These are phyloP conservation scores for Triticum monococcum DNA, from an alignment of 176 grass and related monocot species.

Conservation along the genomic window DNA sequence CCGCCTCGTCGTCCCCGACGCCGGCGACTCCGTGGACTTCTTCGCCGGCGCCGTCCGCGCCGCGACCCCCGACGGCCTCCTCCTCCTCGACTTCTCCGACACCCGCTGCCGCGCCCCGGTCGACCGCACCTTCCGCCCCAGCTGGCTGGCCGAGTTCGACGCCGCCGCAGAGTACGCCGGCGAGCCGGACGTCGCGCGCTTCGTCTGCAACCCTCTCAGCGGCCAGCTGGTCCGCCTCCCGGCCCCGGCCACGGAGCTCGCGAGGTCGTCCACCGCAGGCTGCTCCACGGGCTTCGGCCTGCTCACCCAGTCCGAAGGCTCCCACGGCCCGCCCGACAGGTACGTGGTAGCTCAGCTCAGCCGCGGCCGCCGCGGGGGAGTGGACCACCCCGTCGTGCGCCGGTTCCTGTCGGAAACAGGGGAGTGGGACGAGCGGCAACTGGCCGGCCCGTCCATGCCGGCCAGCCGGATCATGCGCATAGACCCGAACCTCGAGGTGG, in stretches of 20 bases:
- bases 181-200: slow-evolving; percentile 2
- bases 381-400: not conserved
- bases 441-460: not conserved
- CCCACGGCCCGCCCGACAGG: slow-evolving; percentile 5
- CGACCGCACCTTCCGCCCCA: not conserved
- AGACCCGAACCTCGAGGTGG: not conserved
- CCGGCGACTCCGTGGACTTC: not conserved
- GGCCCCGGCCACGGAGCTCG: not conserved
- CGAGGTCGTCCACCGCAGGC: not conserved
- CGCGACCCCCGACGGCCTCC: slow-evolving; percentile 32
- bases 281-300: not conserved
- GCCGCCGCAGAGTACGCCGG: too few species aligned
- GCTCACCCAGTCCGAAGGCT: not conserved
- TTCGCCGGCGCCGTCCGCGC: not conserved
- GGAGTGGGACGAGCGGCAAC: slow-evolving; percentile 16
- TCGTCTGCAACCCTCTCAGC: slow-evolving; percentile 26
- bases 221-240: slow-evolving; percentile 32
- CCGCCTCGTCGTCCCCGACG: slow-evolving; percentile 12
- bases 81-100: slow-evolving; percentile 29
- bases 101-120: not conserved
- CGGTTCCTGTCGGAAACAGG: slow-evolving; percentile 32
- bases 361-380: not conserved
- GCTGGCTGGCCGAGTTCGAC: not conserved
- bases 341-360: slow-evolving; percentile 32
- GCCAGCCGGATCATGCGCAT: not conserved